phyloP scores from a whole-genome alignment of 2,329 filamentous ascomycete genomes.

The Botrytis deweyae region DNA sequence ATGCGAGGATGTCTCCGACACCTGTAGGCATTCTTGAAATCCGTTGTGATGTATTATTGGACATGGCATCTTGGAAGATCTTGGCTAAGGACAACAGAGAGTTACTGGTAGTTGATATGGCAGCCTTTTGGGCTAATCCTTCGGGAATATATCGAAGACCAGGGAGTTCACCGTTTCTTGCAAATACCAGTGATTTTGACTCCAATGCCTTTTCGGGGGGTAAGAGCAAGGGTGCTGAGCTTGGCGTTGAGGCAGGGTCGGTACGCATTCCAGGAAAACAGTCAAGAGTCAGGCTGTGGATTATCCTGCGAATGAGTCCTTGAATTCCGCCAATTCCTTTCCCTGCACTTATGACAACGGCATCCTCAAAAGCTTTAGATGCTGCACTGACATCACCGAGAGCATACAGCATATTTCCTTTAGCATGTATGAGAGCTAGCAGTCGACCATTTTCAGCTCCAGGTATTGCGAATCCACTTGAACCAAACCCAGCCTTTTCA shows the following conservation, averaged over 20 bases:
- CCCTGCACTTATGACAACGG: conserved; percentile 83
- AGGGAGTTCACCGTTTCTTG: conserved; percentile 71
- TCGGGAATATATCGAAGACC: conserved; percentile 73
- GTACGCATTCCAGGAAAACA: conserved; percentile 42
- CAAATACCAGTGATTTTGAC: conserved; percentile 81
- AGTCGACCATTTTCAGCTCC: conserved; percentile 89
- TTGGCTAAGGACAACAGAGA: conserved; percentile 92
- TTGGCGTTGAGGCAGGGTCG: conserved; percentile 24
- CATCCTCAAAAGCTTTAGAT: conserved; percentile 89
- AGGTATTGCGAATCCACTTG: conserved; percentile 81
- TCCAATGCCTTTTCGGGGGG: conserved; percentile 79
- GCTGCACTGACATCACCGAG: conserved; percentile 78
- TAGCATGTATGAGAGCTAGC: conserved; percentile 90
- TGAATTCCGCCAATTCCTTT: conserved; percentile 68
- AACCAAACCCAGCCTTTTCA: conserved; percentile 56
- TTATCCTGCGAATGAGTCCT: conserved; percentile 75
- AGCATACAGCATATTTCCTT: conserved; percentile 97
- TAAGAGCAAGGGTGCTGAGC: conserved; percentile 64
- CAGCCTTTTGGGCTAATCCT: conserved; percentile 71
- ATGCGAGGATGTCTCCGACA: conserved; percentile 85
- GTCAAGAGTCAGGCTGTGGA: conserved; percentile 62
- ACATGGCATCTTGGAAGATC: conserved; percentile 96
- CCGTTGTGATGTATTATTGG: conserved; percentile 52
- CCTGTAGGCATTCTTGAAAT: conserved; percentile 65
- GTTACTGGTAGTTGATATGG: conserved; percentile 91